phyloP scores from a whole-genome alignment of 169 alveolate species.

The Plasmodium gallinaceum region DNA sequence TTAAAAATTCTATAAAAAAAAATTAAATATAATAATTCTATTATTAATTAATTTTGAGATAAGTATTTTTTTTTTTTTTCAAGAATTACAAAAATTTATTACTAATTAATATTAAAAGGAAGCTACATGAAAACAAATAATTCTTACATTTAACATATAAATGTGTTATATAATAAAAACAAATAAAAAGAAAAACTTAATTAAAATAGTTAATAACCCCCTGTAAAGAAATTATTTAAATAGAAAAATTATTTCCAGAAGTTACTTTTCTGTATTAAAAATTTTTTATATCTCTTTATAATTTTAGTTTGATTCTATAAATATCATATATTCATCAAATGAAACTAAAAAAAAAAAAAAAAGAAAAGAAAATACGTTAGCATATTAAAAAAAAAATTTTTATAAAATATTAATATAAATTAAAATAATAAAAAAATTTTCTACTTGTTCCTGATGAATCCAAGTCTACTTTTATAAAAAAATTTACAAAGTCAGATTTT shows the following conservation, averaged over 20 bases:
- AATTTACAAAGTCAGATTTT: constrained; percentile 45
- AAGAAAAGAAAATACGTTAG: constrained; percentile 1
- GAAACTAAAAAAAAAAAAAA: constrained; percentile 53
- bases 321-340: constrained; percentile 43
- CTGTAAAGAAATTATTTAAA: not conserved
- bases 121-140: no score
- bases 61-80: no score
- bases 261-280: not conserved
- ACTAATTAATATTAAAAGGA: no score
- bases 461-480: constrained; percentile 49
- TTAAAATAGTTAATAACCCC: not conserved
- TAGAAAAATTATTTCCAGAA: no score
- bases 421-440: not conserved
- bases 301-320: constrained; percentile 35
- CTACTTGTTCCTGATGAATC: constrained; percentile 73
- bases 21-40: no score
- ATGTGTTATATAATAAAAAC: not conserved
- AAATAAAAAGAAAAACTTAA: not conserved
- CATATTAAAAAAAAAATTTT: not conserved
- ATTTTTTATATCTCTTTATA: not conserved
- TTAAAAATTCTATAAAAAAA: no score
- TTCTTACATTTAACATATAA: not conserved
- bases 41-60: no score
- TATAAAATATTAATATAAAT: constrained; percentile 8
- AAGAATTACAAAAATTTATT: no score